phyloP scores from a whole-genome alignment of 768 basidiomycete species.

The Mycena filopes region DNA sequence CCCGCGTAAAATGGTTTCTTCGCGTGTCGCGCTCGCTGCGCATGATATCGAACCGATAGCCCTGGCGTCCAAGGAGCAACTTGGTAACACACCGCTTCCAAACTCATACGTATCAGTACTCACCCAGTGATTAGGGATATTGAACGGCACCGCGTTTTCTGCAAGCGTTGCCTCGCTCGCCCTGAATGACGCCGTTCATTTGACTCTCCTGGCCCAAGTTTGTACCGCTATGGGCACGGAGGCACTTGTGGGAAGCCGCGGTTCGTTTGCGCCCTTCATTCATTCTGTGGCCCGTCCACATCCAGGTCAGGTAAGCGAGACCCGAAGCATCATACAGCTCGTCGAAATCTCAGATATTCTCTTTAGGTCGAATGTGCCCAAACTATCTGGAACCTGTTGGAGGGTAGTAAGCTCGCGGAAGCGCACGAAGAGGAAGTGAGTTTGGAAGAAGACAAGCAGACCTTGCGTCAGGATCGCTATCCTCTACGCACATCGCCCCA shows the following conservation, averaged over 20 bases:
- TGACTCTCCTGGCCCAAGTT: constrained; percentile 71
- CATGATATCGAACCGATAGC: constrained; percentile 68
- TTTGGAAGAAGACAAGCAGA: constrained; percentile 73
- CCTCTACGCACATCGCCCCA: constrained; percentile 78
- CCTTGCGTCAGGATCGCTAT: constrained; percentile 80
- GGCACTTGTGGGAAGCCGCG: constrained; percentile 74
- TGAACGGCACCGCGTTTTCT: constrained; percentile 83
- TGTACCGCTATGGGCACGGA: constrained; percentile 86
- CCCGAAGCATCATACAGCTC: not conserved
- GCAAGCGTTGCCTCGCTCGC: constrained; percentile 79
- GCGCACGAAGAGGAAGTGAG: constrained; percentile 71
- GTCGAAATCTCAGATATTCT: not conserved
- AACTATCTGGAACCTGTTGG: constrained; percentile 69
- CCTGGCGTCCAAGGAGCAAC: constrained; percentile 73
- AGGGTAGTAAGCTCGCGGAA: constrained; percentile 69
- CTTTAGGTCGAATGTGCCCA: constrained; percentile 70
- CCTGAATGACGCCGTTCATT: constrained; percentile 73
- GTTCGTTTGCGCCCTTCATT: constrained; percentile 76
- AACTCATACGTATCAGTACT: not conserved
- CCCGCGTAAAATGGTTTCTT: constrained; percentile 61
- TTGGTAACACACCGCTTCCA: constrained; percentile 47
- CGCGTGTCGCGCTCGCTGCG: constrained; percentile 58
- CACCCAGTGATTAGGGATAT: constrained; percentile 43
- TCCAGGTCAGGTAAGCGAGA: constrained; percentile 72
- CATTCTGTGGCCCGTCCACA: constrained; percentile 80